phyloP scores from a whole-genome alignment of 805 yeast species.

The Blastobotrys americana region DNA sequence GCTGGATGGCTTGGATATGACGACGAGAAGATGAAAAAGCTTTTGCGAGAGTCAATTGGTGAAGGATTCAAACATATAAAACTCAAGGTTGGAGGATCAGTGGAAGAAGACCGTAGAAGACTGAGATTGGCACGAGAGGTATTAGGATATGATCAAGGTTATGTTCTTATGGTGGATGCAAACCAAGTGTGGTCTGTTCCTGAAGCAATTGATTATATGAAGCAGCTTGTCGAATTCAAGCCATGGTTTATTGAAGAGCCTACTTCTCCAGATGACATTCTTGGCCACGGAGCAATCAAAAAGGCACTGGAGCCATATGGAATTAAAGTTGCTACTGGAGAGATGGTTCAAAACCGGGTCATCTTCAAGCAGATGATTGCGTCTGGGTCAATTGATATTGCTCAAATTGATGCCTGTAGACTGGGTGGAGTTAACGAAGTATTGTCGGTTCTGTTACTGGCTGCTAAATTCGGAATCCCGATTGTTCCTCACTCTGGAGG shows the following conservation, averaged over 20 bases:
- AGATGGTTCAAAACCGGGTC: conserved; percentile 32
- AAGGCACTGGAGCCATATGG: conserved; percentile 30
- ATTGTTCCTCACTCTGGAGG: conserved; percentile 35
- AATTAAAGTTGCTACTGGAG: conserved; percentile 33
- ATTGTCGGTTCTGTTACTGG: conserved; percentile 29
- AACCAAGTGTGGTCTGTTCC: conserved; percentile 35
- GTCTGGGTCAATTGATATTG: conserved; percentile 28
- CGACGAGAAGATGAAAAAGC: conserved; percentile 36
- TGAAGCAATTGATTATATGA: conserved; percentile 31
- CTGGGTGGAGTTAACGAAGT: conserved; percentile 34
- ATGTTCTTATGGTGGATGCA: conserved; percentile 32
- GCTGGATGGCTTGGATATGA: conserved; percentile 41
- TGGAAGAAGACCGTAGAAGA: conserved; percentile 34
- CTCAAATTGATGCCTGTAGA: conserved; percentile 32
- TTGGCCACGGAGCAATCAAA: conserved; percentile 28
- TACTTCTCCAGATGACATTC: conserved; percentile 32
- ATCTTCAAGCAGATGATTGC: conserved; percentile 30
- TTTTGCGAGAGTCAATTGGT: conserved; percentile 31
- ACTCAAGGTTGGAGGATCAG: conserved; percentile 36
- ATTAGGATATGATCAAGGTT: conserved; percentile 34
- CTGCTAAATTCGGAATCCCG: conserved; percentile 30
- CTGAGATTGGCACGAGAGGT: conserved; percentile 35
- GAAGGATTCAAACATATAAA: conserved; percentile 37
- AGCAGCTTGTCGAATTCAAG: conserved; percentile 26
- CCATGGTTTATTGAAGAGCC: conserved; percentile 35